Percentiles rank a stretch among this genome's conserved stretches.
These are phyloP conservation scores for Tulasnella sp. DNA, from an alignment of 768 basidiomycete species.

Conservation along the genomic window DNA sequence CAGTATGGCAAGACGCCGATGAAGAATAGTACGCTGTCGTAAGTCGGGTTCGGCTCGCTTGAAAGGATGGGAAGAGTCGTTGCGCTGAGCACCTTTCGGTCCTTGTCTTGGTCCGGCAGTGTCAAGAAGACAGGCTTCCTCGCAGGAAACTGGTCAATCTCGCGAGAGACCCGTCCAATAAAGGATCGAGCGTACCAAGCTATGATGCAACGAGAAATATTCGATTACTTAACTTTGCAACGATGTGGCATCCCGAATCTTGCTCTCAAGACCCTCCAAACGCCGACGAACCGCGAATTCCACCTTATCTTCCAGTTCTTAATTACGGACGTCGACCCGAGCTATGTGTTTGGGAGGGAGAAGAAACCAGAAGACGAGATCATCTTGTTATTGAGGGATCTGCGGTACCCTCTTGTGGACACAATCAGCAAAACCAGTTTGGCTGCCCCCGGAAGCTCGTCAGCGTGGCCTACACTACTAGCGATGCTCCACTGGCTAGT, in stretches of 20 bases:
- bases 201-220: slow-evolving; percentile 74
- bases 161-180: slow-evolving; percentile 72
- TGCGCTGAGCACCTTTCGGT: slow-evolving; percentile 52
- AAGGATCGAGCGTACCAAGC: slow-evolving; percentile 70
- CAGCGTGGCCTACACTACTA: slow-evolving; percentile 86
- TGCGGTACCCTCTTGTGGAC: slow-evolving; percentile 77
- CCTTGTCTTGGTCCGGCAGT: slow-evolving; percentile 36
- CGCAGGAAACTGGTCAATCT: slow-evolving; percentile 49
- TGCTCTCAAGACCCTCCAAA: slow-evolving; percentile 60
- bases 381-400: slow-evolving; percentile 63
- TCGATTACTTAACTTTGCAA: slow-evolving; percentile 50
- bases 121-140: slow-evolving; percentile 44
- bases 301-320: slow-evolving; percentile 79
- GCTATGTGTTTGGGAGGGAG: slow-evolving; percentile 52
- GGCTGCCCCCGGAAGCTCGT: slow-evolving; percentile 80
- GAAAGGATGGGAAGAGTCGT: not conserved
- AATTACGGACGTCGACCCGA: slow-evolving; percentile 65
- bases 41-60: slow-evolving; percentile 20
- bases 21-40: slow-evolving; percentile 26
- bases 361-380: slow-evolving; percentile 79
- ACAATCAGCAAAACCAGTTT: slow-evolving; percentile 82
- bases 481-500: slow-evolving; percentile 93
- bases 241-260: slow-evolving; percentile 45
- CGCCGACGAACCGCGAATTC: slow-evolving; percentile 84
- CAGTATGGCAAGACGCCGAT: too few species aligned